Percentiles rank a stretch among this genome's conserved stretches.
These are phyloP conservation scores for Thalia dealbata DNA, from an alignment of 176 grass and related monocot genomes.

Conservation along the genomic window DNA sequence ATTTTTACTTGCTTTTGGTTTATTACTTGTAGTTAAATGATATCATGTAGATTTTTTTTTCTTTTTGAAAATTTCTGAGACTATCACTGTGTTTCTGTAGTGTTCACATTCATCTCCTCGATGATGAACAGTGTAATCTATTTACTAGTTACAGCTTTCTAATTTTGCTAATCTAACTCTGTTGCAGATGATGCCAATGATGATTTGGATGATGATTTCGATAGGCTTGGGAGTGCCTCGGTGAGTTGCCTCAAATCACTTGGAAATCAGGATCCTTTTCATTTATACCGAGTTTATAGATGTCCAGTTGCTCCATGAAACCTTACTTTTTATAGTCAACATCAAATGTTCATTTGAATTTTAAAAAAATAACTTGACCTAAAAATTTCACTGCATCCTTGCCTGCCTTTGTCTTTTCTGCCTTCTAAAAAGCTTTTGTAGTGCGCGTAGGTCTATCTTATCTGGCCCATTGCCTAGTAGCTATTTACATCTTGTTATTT, in stretches of 20 bases:
- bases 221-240: slow-evolving; percentile 63
- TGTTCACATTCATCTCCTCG: slow-evolving; percentile 2
- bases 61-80: no score
- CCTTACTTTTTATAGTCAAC: background rate
- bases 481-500: no score
- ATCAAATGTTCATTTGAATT: background rate
- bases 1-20: background rate
- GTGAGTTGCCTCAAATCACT: slow-evolving; percentile 29
- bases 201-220: slow-evolving; percentile 76
- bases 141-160: slow-evolving; percentile 18
- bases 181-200: slow-evolving; percentile 58
- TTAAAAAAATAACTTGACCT: background rate
- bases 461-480: no score
- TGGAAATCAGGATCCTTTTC: background rate
- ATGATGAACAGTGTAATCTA: slow-evolving; percentile 15
- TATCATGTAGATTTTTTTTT: no score
- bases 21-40: no score
- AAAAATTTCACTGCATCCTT: background rate
- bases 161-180: background rate
- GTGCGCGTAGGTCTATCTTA: no score
- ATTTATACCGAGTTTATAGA: background rate
- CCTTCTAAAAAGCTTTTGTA: background rate
- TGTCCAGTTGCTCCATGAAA: background rate
- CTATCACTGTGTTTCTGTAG: no score
- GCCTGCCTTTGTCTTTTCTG: background rate